phyloP scores from a whole-genome alignment of 139 green algal genomes.

The Nannochloris sp. region DNA sequence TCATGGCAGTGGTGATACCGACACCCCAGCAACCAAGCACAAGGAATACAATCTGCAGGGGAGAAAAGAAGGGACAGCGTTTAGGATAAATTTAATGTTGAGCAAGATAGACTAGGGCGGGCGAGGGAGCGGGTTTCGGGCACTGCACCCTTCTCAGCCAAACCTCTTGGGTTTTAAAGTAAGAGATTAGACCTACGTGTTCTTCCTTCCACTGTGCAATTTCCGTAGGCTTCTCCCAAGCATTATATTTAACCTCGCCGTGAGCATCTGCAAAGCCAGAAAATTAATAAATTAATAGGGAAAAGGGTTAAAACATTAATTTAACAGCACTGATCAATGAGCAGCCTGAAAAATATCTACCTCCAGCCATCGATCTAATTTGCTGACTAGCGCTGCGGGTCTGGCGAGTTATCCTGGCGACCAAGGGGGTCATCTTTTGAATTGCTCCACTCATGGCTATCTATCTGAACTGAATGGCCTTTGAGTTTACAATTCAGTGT shows the following conservation, averaged over 20 bases:
- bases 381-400: neutral
- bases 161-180: too few relatives aligned
- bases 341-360: neutral
- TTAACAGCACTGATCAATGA: neutral
- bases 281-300: too few relatives aligned
- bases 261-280: conserved; percentile 32
- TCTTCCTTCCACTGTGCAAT: conserved; percentile 42
- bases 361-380: neutral
- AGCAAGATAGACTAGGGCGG: too few relatives aligned
- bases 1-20: conserved; percentile 36
- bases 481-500: too few relatives aligned
- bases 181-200: conserved; percentile 27
- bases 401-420: neutral
- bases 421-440: neutral
- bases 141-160: too few relatives aligned
- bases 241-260: conserved; percentile 44
- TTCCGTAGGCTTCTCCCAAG: conserved; percentile 35
- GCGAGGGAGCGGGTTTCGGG: too few relatives aligned
- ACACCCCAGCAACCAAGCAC: conserved; percentile 45
- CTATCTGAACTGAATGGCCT: too few relatives aligned
- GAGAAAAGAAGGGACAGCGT: too few relatives aligned
- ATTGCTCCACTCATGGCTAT: too few relatives aligned
- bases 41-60: conserved; percentile 45
- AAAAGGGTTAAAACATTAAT: too few relatives aligned
- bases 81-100: too few relatives aligned